A percentile compares a stretch with the other conserved stretches of the same genome.
These are phyloP conservation scores for Phytopythium mirpurense DNA, from an alignment of 352 stramenopile species.

Conservation along the genomic window DNA sequence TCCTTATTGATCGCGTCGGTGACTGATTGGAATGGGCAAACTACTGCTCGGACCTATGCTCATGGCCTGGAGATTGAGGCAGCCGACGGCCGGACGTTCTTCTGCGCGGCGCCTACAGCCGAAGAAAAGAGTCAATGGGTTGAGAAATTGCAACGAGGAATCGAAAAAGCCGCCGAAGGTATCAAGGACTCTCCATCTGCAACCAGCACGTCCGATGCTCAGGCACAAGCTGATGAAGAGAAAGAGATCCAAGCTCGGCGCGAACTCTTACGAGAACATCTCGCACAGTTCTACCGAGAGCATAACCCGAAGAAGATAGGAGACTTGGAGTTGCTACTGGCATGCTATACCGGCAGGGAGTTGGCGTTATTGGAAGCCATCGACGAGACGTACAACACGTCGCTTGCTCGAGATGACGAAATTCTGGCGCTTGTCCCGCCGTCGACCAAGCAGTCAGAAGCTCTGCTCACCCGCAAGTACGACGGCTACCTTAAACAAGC, in stretches of 20 bases:
- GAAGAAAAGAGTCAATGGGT: conserved; percentile 64
- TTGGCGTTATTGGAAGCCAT: conserved; percentile 44
- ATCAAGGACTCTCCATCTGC: not conserved
- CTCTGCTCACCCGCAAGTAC: conserved; percentile 29
- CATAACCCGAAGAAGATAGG: conserved; percentile 42
- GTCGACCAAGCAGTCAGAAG: conserved; percentile 20
- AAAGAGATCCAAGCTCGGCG: conserved; percentile 12
- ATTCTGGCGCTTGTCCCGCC: conserved; percentile 28
- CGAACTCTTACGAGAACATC: conserved; percentile 26
- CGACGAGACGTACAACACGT: conserved; percentile 31
- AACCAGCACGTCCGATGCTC: conserved; percentile 4
- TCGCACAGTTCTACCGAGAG: conserved; percentile 52
- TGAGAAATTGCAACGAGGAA: conserved; percentile 45
- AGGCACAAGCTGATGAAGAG: conserved; percentile 6
- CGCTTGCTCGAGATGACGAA: conserved; percentile 23
- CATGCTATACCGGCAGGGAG: conserved; percentile 40
- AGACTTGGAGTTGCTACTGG: conserved; percentile 41
- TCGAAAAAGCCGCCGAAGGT: conserved; percentile 16
- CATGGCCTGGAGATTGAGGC: conserved; percentile 71
- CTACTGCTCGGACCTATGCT: conserved; percentile 36
- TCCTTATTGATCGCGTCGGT: conserved; percentile 50
- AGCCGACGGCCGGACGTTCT: conserved; percentile 61
- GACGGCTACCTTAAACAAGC: conserved; percentile 32
- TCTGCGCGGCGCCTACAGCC: conserved; percentile 45
- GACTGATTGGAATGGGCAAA: conserved; percentile 70